phyloP scores from a whole-genome alignment of 2,329 filamentous ascomycete species.

The Xylariomycetidae sp. region DNA sequence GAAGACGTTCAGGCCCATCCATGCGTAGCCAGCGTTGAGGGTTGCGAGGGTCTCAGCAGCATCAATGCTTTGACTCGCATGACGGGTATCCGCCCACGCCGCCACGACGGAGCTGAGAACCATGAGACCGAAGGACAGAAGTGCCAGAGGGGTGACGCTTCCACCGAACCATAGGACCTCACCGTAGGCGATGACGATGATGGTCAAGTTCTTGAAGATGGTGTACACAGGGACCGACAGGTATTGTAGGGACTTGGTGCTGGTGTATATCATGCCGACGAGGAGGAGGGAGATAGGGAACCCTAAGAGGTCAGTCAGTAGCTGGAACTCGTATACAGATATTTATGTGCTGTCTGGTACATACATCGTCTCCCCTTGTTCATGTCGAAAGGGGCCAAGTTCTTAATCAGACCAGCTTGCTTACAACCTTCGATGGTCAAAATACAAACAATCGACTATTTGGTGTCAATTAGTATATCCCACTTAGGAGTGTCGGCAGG shows the following conservation, averaged over 20 bases:
- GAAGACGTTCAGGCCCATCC: slow-evolving; percentile 97
- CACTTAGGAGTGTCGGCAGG: too few species aligned
- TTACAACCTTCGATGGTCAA: slow-evolving; percentile 80
- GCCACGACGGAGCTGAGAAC: slow-evolving; percentile 91
- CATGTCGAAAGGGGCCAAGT: slow-evolving; percentile 73
- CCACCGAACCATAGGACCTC: slow-evolving; percentile 98
- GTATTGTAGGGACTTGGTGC: slow-evolving; percentile 91
- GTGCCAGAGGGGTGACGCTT: slow-evolving; percentile 77
- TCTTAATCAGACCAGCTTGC: slow-evolving; percentile 74
- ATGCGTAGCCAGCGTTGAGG: slow-evolving; percentile 89
- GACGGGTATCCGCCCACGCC: slow-evolving; percentile 90
- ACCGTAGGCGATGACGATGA: slow-evolving; percentile 96
- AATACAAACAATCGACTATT: slow-evolving; percentile 89
- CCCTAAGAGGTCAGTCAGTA: slow-evolving; percentile 52
- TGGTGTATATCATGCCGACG: slow-evolving; percentile 98
- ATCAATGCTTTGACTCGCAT: slow-evolving; percentile 51
- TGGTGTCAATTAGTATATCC: too few species aligned
- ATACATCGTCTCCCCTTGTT: slow-evolving; percentile 91
- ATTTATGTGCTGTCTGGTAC: slow-evolving; percentile 25
- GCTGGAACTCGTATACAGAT: not conserved
- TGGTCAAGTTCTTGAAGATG: slow-evolving; percentile 99
- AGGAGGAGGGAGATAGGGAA: slow-evolving; percentile 94
- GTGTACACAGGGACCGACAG: slow-evolving; percentile 98
- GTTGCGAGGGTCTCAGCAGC: slow-evolving; percentile 77
- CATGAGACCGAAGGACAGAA: slow-evolving; percentile 95